Evolutionary conservation across 139 green algal species (phyloP), one percentile per base, ranked within the genome.

Genomic region (Picochlorum sp.): DNA sequence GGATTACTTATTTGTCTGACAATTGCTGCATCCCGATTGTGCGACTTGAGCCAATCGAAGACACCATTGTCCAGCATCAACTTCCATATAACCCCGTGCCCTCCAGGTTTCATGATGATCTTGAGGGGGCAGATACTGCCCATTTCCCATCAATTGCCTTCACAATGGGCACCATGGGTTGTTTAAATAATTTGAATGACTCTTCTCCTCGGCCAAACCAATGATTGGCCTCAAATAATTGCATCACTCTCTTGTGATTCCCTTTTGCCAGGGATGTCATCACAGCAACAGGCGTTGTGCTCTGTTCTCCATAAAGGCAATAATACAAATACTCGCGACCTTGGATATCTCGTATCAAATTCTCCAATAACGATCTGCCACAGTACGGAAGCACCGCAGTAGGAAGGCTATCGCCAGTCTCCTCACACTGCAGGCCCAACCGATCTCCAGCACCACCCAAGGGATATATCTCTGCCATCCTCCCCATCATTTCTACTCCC

Each of bases 31-130:
- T 81, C 66, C 4, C 86, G 67, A 9, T 76, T 72, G 37, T 78
- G 69, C 28, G 45, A 65, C 5, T 28, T 69, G 30, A 96, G 72
- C 88, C 88, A 96, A 57, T 80, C 73, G 47, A 95, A 96, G 49
- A 93, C 76, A 16, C 88, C 92, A 61, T 90, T 66, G 72, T 99
- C 94, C 16, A 79, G 72, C 87, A 97, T 94, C 14, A 98, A 85
- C 82, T 99, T 99, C 94, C 94, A 99, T 62, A 99, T 95, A 38
- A 88, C 94, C 11, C 94, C 94, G 70, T 99, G 94, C 9, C 94
- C 94, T 21, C 94, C 93, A 6, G 94, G 94, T 77, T 97, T 97
- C 68, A 95, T 81, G 68, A 95, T 78, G 8, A 79, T 67, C 50
- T 73, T 49, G 38, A 94, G 61, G 5, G 59, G n/a, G 63, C 69